Evolutionary conservation across 768 basidiomycete species (phyloP).

Genomic region (Galerina marginata): DNA sequence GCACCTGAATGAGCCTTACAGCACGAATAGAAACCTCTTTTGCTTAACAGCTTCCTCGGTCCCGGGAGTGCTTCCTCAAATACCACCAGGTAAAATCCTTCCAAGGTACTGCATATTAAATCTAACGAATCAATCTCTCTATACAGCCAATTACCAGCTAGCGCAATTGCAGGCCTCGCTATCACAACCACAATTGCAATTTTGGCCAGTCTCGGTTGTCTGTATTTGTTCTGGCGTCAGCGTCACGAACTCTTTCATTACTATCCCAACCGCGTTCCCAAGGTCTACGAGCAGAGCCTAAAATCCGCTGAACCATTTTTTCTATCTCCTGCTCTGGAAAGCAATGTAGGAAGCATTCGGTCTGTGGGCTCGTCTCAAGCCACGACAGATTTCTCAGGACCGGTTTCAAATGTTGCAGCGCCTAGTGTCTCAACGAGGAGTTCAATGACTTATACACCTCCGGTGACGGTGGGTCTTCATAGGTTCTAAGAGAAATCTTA

Average conservation of each 20-base stretch:
- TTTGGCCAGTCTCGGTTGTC: constrained; percentile 8
- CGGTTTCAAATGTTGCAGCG: too few species aligned
- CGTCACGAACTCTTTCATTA: background rate
- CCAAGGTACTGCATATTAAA: background rate
- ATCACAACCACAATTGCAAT: constrained; percentile 15
- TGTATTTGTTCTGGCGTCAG: constrained; percentile 14
- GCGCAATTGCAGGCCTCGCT: constrained; percentile 19
- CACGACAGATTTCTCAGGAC: too few species aligned
- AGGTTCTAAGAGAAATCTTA: too few species aligned
- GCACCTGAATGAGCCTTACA: background rate
- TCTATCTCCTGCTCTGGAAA: background rate
- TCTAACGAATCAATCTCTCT: background rate
- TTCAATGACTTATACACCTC: too few species aligned
- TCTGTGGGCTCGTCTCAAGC: too few species aligned
- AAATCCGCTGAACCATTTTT: background rate
- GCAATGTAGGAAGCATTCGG: background rate
- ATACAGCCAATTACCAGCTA: constrained; percentile 10
- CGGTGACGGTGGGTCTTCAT: too few species aligned
- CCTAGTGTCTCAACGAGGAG: too few species aligned
- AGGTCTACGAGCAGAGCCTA: background rate
- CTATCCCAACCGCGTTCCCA: background rate
- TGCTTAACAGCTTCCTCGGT: background rate
- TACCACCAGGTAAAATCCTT: background rate
- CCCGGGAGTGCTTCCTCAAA: background rate
- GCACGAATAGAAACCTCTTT: background rate